Base-by-base conservation (phyloP, 495 filamentous ascomycete species). In the Tuber brumale region DNA sequence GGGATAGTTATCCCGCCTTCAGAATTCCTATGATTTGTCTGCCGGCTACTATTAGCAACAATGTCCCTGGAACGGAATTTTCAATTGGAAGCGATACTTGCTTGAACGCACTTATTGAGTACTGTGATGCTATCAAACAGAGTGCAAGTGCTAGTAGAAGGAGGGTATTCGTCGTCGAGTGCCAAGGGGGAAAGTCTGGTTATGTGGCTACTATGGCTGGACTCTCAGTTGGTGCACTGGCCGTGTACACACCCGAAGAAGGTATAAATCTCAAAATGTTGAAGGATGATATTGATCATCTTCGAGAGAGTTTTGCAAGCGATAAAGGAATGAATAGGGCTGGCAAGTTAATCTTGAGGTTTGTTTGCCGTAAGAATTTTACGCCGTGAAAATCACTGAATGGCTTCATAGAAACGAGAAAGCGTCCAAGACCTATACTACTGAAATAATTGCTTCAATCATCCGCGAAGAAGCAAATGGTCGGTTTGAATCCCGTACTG, bases 1-100 rank as follows among this genome's bases (percentile, higher is more conserved):
- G 94, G 73, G 88, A 89, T 16, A 86, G 92, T 71, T 97, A 92
- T 84, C 88, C 91, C 16, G 90, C 93, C 8, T 92, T 99, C 79
- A 92, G 92, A 83, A 98, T 99, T 78, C 96, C 96, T 71, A 94
- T 98, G 89, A 88, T 91, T 37, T 87, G 97, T 39, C 87, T 98
- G 21, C 96, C 96, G 27, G 96, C 96, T n/a, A 99, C 96, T 41
- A 94, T 99, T 83, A 94, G 92, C 80, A 98, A 98, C 87, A 99
- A 99, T 84, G 96, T 99, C 14, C 96, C 95, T 0, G 96, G 96
- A 14, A 97, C 94, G 21, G 96, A 99, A 85, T 99, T 97, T 85
- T 97, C 94, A 0, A 88, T 99, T 70, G 96, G 96, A 27, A 96
- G 92, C 71, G 96, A 99, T 83, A 99, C 96, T 19, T 99, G 96